phyloP scores from a whole-genome alignment of 495 filamentous ascomycete species.

The Annulohypoxylon stygium region DNA sequence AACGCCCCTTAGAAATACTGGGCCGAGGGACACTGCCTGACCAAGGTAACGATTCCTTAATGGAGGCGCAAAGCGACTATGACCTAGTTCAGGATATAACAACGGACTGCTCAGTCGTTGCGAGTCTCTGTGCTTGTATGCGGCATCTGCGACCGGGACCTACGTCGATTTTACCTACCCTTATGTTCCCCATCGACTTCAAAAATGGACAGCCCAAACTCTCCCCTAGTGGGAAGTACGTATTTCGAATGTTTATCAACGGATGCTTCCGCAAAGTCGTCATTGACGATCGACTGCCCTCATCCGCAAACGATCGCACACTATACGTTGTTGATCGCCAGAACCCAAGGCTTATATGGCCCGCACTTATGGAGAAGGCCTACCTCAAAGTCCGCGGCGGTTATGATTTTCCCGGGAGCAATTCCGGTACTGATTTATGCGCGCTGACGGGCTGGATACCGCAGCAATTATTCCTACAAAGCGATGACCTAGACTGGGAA shows the following conservation, averaged over 20 bases:
- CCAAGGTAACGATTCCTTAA: slow-evolving; percentile 60
- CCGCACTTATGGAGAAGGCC: slow-evolving; percentile 95
- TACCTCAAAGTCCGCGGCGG: slow-evolving; percentile 97
- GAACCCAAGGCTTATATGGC: slow-evolving; percentile 83
- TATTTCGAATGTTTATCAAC: slow-evolving; percentile 94
- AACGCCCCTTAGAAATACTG: slow-evolving; percentile 73
- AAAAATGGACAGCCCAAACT: slow-evolving; percentile 65
- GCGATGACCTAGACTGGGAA: slow-evolving; percentile 79
- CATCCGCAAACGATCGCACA: slow-evolving; percentile 75
- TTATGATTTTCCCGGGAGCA: slow-evolving; percentile 98
- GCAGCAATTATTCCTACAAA: slow-evolving; percentile 91
- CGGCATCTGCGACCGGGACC: slow-evolving; percentile 54
- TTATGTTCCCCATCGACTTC: slow-evolving; percentile 79
- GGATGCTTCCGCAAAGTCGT: slow-evolving; percentile 87
- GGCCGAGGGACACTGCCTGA: slow-evolving; percentile 12
- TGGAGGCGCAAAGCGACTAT: slow-evolving; percentile 66
- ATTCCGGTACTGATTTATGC: slow-evolving; percentile 93
- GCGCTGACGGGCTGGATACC: slow-evolving; percentile 96
- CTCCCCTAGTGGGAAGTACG: slow-evolving; percentile 87
- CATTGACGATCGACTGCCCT: slow-evolving; percentile 92
- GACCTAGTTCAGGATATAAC: slow-evolving; percentile 95
- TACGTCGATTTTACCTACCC: slow-evolving; percentile 66
- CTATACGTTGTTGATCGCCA: slow-evolving; percentile 91
- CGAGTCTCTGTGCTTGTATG: slow-evolving; percentile 88
- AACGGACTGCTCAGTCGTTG: slow-evolving; percentile 96